A percentile compares a stretch with the other conserved stretches of the same genome.
Conservation (phyloP, 2,329 filamentous ascomycete species). For the Calonectria pauciramosa region DNA sequence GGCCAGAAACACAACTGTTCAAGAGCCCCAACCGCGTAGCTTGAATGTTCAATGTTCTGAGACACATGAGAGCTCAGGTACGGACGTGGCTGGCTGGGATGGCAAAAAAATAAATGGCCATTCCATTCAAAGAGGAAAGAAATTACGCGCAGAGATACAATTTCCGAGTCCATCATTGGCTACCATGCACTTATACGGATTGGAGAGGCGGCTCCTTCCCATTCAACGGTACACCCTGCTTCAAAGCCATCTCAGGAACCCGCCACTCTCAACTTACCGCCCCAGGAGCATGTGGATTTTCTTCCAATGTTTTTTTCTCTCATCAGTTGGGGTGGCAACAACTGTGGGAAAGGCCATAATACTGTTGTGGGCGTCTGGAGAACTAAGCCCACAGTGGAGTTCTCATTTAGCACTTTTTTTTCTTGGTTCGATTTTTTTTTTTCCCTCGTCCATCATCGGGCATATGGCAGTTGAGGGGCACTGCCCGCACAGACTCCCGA, state of each 20-base stretch:
- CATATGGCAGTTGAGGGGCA: constrained; percentile 2
- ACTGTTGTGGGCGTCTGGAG: constrained; percentile 5
- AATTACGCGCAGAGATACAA: background rate
- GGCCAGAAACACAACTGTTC: background rate
- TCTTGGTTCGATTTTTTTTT: background rate
- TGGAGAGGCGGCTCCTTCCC: background rate
- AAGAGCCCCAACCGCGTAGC: background rate
- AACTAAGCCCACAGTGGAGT: constrained; percentile 10
- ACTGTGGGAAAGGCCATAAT: background rate
- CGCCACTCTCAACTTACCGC: background rate
- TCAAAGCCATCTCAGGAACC: background rate
- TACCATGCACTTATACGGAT: background rate
- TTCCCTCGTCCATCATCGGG: background rate
- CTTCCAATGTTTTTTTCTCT: background rate
- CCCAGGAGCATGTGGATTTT: background rate
- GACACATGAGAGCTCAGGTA: background rate
- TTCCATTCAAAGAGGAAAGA: background rate
- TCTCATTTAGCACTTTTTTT: constrained; percentile 6
- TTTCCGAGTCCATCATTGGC: background rate
- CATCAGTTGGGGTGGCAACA: constrained; percentile 2
- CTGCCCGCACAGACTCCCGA: background rate
- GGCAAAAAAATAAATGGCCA: background rate
- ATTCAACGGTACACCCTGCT: background rate
- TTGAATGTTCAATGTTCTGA: background rate
- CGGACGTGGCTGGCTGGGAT: background rate